These are phyloP conservation scores for Suillus plorans DNA, from an alignment of 768 basidiomycete species.

Conservation along the genomic window DNA sequence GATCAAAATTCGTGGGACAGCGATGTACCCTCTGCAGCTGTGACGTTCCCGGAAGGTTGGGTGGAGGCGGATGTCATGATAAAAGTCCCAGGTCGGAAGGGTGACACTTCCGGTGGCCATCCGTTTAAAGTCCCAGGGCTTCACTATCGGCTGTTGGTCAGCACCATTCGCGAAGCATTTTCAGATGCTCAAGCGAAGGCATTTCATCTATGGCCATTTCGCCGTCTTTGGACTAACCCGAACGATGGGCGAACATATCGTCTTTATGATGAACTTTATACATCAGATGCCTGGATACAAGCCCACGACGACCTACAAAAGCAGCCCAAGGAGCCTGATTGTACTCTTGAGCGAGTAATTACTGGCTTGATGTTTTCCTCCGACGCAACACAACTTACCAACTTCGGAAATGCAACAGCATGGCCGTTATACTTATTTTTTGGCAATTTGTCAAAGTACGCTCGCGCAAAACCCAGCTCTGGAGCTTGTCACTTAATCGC, in stretches of 20 bases:
- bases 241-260: conserved; percentile 7
- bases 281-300: conserved; percentile 15
- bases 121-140: conserved; percentile 13
- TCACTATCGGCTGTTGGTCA: conserved; percentile 13
- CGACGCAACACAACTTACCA: conserved; percentile 6
- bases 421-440: conserved; percentile 21
- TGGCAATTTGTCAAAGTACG: conserved; percentile 20
- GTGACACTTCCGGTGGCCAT: not conserved
- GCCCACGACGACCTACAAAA: conserved; percentile 18
- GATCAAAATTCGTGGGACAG: no score
- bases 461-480: conserved; percentile 6
- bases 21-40: no score
- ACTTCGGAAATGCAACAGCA: conserved; percentile 2
- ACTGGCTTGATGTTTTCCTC: conserved; percentile 11
- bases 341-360: conserved; percentile 13
- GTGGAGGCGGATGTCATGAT: not conserved
- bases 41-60: not conserved
- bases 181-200: not conserved
- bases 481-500: conserved; percentile 16
- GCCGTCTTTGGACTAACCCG: conserved; percentile 11
- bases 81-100: not conserved
- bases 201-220: conserved; percentile 27
- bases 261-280: conserved; percentile 20
- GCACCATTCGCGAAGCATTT: conserved; percentile 13
- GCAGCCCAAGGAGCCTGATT: conserved; percentile 10